Base-by-base conservation (phyloP, 306 rosid species). In the Trifolium pratense region DNA sequence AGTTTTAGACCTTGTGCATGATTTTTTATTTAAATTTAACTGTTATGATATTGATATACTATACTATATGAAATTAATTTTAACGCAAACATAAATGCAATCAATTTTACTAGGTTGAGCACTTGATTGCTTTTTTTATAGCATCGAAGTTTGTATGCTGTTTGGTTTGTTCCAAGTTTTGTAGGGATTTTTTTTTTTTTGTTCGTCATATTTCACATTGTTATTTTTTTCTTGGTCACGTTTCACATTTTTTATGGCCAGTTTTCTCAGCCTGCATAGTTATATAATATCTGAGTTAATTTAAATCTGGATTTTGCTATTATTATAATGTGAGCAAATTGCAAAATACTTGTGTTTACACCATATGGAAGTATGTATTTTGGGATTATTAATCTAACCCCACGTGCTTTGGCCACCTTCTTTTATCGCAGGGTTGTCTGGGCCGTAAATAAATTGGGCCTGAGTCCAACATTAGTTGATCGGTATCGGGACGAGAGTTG, bases 341-440 rank as follows among this genome's bases (percentile, higher is more conserved):
- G 39, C 9, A 36, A 36, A 36, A 36, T 36, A 6, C 9, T 36
- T 36, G 39, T 1, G 9, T 36, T 6, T 21, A 25, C 16, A 69
- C 64, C 40, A 13, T 11, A 53, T 75, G 5, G 40, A 36, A 62
- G 13, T 74, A 53, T 66, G 29, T 7, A 59, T 48, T 58, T 20
- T 9, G 32, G 48, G 36, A 51, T 53, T 65, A 17, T n/a, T 7
- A 48, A 69, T 63, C 63, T 46, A 17, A 75, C 67, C 67, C 16
- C 40, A 5, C 1, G 10, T 67, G 65, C 62, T 68, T 39, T 68
- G 21, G 60, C 37, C 14, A 39, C 21, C 49, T 60, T 43, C 43
- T 72, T 71, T 68, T 64, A 6, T 61, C 14, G 17, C 86, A 91
- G 97, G 87, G 78, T 75, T 78, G 81, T 56, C 81, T 70, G 81